Evolutionary conservation across 2,329 filamentous ascomycete species (phyloP), one percentile per base, ranked within the genome.

Genomic region (Xylariaceae sp.): DNA sequence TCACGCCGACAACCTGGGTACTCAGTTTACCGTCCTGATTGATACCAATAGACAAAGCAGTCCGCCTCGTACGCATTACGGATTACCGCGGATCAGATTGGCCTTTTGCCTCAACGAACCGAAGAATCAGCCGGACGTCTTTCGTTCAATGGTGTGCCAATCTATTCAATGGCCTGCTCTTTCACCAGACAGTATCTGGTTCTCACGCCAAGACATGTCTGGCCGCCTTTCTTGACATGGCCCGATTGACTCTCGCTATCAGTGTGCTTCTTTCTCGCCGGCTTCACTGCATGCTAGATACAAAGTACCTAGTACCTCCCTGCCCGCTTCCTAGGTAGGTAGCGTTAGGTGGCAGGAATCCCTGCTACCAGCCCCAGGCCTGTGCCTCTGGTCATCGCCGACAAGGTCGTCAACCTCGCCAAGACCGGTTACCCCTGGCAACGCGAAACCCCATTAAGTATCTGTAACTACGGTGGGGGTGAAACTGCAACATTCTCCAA

Each of bases 391-490:
- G 13, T 35, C 5, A 44, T 5, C 56, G 59, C 15, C 61, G 18
- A 52, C 61, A 56, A 58, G 49, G 52, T 51, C 55, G 45, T 37
- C 45, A 57, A 63, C 58, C 56, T 52, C 50, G 52, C 39, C 18
- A 41, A 45, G 47, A 51, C 52, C 15, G 56, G 56, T 55, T 59
- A 13, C 56, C 41, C 47, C 15, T 50, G 34, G 51, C 35, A 55
- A 34, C 44, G 58, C 6, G 8, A 9, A n/a, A 53, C 10, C 59
- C 37, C 23, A 30, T 30, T 30, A 51, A 51, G 53, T 63, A 58
- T 23, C 15, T 37, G 52, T 41, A 57, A 58, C 55, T 56, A n/a
- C 58, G 60, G 53, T 11, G 30, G 53, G 49, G 11, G 13, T 53
- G 9, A 15, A 56, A 58, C 35, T 53, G 35, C 44, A 13, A 4